Base-by-base conservation (phyloP, 768 basidiomycete species). In the Russula emetica region DNA sequence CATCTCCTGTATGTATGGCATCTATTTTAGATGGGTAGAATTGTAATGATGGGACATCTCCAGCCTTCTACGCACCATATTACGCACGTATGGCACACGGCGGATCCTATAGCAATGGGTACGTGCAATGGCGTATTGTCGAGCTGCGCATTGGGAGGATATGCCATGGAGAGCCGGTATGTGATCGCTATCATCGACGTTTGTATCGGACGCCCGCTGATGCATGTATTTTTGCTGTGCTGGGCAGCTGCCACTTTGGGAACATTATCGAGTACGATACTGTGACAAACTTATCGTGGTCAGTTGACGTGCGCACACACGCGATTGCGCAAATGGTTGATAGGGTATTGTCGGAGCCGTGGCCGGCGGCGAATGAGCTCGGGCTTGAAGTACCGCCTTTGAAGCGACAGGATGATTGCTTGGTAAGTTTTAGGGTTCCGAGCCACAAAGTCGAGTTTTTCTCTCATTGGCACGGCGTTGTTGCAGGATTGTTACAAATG, bases 251-350 rank as follows among this genome's bases (percentile, higher is more conserved):
- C 70, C 96, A 98, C 72, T 80, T 90, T 0, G 96, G 96, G 26
- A 85, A 88, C 71, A 83, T 86, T 1, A 91, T 97, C 68, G 73
- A 95, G 44, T 98, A 95, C 74, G 96, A 99, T 72, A 96, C 95
- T 0, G 94, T 98, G 22, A 83, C 85, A 1, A 85, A 92, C 69
- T 78, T 88, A 10, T 85, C 87, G 5, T 99, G 96, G 96, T 66
- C 83, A 1, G 92, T 93, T 24, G 86, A 94, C 71, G 74, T 96
- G 56, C 83, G 91, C 30, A 89, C 79, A 3, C 94, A 97, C 69
- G 81, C 85, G 5, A 94, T 97, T 68, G 84, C 85, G 24, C 83
- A 78, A 55, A 80, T 96, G 51, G 90, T 95, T 67, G 88, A 94
- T 63, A 81, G 81, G 61, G 66, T 96, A 20, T 76, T 96, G 53